phyloP scores from a whole-genome alignment of 2,329 filamentous ascomycete species.

The Harringtonia lauricola region DNA sequence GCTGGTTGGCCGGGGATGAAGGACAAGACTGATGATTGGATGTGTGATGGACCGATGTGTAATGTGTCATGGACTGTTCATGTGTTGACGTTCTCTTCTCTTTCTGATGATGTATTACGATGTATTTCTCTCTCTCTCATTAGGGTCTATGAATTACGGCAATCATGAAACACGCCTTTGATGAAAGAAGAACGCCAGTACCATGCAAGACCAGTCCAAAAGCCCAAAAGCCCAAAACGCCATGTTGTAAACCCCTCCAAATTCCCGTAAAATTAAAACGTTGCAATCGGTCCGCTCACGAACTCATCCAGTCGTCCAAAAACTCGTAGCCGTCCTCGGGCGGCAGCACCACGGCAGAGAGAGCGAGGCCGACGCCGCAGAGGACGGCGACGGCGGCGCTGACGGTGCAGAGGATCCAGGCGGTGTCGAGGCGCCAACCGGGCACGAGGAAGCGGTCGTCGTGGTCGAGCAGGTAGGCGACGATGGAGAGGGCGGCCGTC shows the following conservation, averaged over 20 bases:
- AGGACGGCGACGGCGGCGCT: conserved; percentile 43
- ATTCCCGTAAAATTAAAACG: background rate
- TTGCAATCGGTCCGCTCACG: conserved; percentile 19
- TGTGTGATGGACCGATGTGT: background rate
- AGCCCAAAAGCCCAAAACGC: background rate
- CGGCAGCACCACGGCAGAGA: conserved; percentile 60
- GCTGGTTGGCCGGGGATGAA: background rate
- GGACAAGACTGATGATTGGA: too few species aligned
- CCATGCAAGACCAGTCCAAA: background rate
- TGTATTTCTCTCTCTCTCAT: background rate
- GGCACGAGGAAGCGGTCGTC: conserved; percentile 70
- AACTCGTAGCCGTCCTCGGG: conserved; percentile 81
- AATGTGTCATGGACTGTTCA: too few species aligned
- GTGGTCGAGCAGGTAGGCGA: conserved; percentile 74
- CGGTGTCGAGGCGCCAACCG: conserved; percentile 71
- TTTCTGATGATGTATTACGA: background rate
- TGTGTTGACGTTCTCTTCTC: background rate
- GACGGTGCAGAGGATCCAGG: conserved; percentile 60
- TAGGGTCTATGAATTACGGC: background rate
- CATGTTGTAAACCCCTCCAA: background rate
- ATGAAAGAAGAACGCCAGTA: background rate
- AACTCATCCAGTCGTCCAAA: conserved; percentile 39
- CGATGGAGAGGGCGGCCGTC: conserved; percentile 66
- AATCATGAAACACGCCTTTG: background rate
- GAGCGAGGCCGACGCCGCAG: conserved; percentile 45